Base-by-base conservation (phyloP, 129 eudicot species). In the Escallonia herrerae region DNA sequence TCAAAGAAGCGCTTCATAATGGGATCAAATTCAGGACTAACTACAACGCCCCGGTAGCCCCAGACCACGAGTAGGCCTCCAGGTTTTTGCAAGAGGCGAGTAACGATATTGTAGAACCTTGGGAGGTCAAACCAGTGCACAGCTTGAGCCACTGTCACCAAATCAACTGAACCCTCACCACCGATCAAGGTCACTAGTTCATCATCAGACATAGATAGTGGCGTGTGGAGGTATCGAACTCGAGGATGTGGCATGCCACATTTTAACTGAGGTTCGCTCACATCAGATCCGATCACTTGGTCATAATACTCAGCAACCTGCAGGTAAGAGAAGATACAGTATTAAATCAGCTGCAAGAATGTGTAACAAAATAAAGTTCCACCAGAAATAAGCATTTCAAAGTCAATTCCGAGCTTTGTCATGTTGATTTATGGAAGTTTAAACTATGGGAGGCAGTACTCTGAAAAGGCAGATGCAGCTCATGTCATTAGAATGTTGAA, bases 1-100 rank as follows among this genome's bases (percentile, higher is more conserved):
- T 71, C 77, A 3, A 60, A 75, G 40, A 75, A 86, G 33, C 50
- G 50, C 50, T 46, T 46, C 50, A 5, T 46, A 5, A 46, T 9
- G 9, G 9, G 6, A 46, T 46, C 50, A 46, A 46, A 46, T 46
- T 46, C 50, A 46, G 50, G 50, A 9, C 9, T 46, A 46, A 46
- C 6, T 46, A 46, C 6, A 46, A 46, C 2, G 6, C 9, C 9
- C 6, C 50, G 0, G 2, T 46, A 46, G 7, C 50, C 9, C 50
- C 50, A 46, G 9, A 46, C 50, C 7, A 2, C 50, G 50, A 46
- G 6, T 9, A 46, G 9, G 7, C 50, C 50, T 46, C 50, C 50
- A 9, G 50, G 50, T 9, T 46, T 46, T 46, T 9, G 50, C 50
- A 46, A 46, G 9, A 46, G 1, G 7, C 50, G 50, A 9, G 6